These are phyloP conservation scores for Arthromyces matolae DNA, from an alignment of 768 basidiomycete species.

Conservation along the genomic window DNA sequence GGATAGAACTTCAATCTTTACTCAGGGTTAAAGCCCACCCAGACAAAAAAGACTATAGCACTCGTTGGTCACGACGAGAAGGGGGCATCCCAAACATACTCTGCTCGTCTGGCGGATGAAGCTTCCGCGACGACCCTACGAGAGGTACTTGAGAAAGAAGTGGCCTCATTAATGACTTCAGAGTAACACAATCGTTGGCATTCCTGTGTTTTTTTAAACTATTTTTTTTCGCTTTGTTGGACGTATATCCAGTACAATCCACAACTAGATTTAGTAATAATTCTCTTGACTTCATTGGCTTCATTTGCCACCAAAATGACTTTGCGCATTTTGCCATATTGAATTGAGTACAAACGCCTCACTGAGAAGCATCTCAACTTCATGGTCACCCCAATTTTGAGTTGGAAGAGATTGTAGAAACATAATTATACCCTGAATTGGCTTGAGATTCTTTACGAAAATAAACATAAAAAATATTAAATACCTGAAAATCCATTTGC, in stretches of 20 bases:
- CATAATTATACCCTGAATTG: constrained; percentile 90
- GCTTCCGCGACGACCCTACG: constrained; percentile 56
- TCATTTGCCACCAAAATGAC: constrained; percentile 69
- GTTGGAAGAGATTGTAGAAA: constrained; percentile 92
- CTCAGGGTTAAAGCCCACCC: constrained; percentile 49
- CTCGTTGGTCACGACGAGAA: constrained; percentile 67
- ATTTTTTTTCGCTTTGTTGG: too few relatives aligned
- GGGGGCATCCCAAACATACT: constrained; percentile 56
- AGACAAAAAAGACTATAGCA: constrained; percentile 49
- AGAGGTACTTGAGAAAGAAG: constrained; percentile 58
- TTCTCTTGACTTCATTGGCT: background rate
- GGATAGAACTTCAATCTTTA: constrained; percentile 75
- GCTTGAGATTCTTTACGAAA: background rate
- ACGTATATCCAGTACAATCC: too few relatives aligned
- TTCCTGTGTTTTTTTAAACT: background rate
- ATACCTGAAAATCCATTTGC: constrained; percentile 97
- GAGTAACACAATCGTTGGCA: constrained; percentile 23
- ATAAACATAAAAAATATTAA: constrained; percentile 14
- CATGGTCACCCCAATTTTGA: constrained; percentile 92
- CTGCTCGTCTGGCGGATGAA: constrained; percentile 56
- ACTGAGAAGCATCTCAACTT: constrained; percentile 91
- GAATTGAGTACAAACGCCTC: constrained; percentile 94
- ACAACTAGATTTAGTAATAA: background rate
- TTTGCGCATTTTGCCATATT: constrained; percentile 91
- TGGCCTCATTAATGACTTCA: constrained; percentile 42